These are phyloP conservation scores for Sonneratia caseolaris DNA, from an alignment of 345 rosid genomes.

Conservation along the genomic window DNA sequence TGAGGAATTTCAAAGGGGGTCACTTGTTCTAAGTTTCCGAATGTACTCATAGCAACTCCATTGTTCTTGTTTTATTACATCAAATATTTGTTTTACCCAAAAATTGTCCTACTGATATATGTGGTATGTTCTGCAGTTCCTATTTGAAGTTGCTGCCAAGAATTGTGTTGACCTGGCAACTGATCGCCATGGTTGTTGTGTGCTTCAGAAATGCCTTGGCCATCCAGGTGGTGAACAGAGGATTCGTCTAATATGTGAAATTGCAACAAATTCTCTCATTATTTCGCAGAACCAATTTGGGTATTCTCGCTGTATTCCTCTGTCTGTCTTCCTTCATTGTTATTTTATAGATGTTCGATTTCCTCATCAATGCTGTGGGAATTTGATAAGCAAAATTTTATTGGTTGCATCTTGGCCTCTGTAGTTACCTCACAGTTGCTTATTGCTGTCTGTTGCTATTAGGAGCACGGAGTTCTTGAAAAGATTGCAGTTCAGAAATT, in stretches of 20 bases:
- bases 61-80: background rate
- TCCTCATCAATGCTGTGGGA: background rate
- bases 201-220: slow-evolving; percentile 65
- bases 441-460: background rate
- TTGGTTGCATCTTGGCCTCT: background rate
- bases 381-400: background rate
- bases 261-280: slow-evolving; percentile 52
- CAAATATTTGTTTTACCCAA: background rate
- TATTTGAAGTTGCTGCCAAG: slow-evolving; percentile 52
- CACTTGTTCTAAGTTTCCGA: background rate
- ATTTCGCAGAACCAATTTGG: slow-evolving; percentile 78
- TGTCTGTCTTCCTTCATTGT: background rate
- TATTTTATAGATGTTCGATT: background rate
- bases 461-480: background rate
- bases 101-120: background rate
- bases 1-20: background rate
- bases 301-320: slow-evolving; percentile 25
- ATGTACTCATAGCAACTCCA: background rate
- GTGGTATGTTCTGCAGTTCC: slow-evolving; percentile 36
- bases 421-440: background rate
- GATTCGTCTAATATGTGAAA: slow-evolving; percentile 32
- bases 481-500: background rate
- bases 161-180: slow-evolving; percentile 70
- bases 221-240: slow-evolving; percentile 42
- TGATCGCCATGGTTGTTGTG: slow-evolving; percentile 75